phyloP scores from a whole-genome alignment of 208 protist species.

The Trypanosomatidae sp. region DNA sequence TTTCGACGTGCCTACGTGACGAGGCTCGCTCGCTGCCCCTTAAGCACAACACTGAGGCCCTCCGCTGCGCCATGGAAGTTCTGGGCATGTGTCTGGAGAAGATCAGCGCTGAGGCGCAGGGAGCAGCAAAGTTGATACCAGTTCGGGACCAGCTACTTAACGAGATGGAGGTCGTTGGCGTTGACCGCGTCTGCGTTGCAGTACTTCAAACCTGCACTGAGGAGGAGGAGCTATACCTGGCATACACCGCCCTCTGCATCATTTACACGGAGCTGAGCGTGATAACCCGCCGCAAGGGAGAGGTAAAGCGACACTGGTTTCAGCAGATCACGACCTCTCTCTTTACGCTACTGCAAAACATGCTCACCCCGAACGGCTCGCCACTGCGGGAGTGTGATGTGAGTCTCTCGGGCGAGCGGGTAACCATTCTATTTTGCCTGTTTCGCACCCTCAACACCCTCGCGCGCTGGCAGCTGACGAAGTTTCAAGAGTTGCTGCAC shows the following conservation, averaged over 20 bases:
- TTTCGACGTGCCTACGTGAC: slow-evolving; percentile 58
- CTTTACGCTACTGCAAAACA: slow-evolving; percentile 79
- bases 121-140: slow-evolving; percentile 32
- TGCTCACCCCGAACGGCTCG: slow-evolving; percentile 51
- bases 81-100: slow-evolving; percentile 62
- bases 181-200: slow-evolving; percentile 72
- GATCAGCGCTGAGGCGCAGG: slow-evolving; percentile 36
- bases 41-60: slow-evolving; percentile 35
- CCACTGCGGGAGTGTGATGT: slow-evolving; percentile 23
- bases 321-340: slow-evolving; percentile 46
- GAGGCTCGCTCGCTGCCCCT: slow-evolving; percentile 49
- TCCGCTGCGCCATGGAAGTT: slow-evolving; percentile 43
- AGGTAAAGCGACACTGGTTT: slow-evolving; percentile 50
- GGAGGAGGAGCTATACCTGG: slow-evolving; percentile 56
- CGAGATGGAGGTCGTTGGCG: slow-evolving; percentile 52
- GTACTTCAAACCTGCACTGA: slow-evolving; percentile 42
- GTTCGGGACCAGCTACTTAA: slow-evolving; percentile 66
- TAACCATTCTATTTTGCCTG: slow-evolving; percentile 64
- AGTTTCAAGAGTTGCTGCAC: slow-evolving; percentile 68
- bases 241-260: slow-evolving; percentile 61
- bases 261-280: slow-evolving; percentile 47
- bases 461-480: slow-evolving; percentile 69
- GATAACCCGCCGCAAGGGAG: slow-evolving; percentile 49
- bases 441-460: slow-evolving; percentile 76
- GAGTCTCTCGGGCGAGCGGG: slow-evolving; percentile 35